Base-by-base conservation (phyloP, 1,139 yeast genomes). In the Blastobotrys ciferrii region DNA sequence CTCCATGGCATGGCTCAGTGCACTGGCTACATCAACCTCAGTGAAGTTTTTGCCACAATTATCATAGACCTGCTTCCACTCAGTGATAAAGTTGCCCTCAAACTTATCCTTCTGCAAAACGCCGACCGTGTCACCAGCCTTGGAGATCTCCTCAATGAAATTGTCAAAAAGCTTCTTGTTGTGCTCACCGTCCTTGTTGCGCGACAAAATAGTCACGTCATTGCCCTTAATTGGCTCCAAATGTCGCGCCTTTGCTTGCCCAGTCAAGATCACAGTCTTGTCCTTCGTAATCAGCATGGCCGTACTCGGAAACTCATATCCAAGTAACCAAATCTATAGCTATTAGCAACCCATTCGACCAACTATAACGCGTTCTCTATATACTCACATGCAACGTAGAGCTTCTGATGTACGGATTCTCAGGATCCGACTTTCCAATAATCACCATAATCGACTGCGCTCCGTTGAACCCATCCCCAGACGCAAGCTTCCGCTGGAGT, bases 291-390 rank as follows among this genome's bases (percentile, higher is more conserved):
- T 71, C 46, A 77, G 81, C 51, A 92, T 69, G 39, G 82, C 83
- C 1, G 98, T 89, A 50, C 95, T 94, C 18, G 96, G 95, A 63
- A 92, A 91, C 65, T 94, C 98, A 65, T 91, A 92, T 4, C 98
- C 97, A 51, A 92, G 72, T 51, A 92, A 73, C 98, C 98, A 92
- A 45, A 85, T 85, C 57, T 54, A 40, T 30, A 6, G 14, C n/a
- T 15, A 31, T 31, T 31, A 6, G 19, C 37, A 13, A 15, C 37
- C 37, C 5, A 33, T 15, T 19, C 3, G 5, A 15, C 4, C 19
- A n/a, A 9, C 28, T 6, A 23, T 23, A 14, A 18, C 18, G 2
- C 28, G 5, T 17, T 4, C 4, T 6, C 2, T 11, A 13, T 3
- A 33, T 28, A 55, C 61, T 33, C 55, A 58, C 61, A 65, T 91